Base-by-base conservation (phyloP, 371 early-diverging fungal species). In the Mucor circinelloides region DNA sequence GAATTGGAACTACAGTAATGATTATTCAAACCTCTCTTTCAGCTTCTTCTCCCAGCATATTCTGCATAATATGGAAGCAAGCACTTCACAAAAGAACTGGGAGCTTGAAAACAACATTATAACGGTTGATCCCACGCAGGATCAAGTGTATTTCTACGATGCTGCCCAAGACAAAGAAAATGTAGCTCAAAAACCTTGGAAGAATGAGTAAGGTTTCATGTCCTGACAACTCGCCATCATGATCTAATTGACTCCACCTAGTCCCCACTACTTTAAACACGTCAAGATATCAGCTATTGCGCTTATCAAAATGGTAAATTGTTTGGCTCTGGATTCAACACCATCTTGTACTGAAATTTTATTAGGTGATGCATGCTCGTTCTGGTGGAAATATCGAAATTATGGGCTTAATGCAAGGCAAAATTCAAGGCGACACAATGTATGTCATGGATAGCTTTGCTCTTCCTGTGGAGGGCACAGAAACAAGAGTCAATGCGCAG, bases 321-420 rank as follows among this genome's bases (percentile, higher is more conserved):
- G 12, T 3, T 42, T n/a, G 25, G 19, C 8, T 32, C 25, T 65
- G 6, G 19, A 31, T 36, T 15, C 36, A 36, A 13, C 15, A 10
- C 44, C 13, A 52, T 52, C 10, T 15, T 27, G 23, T 13, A 3
- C 8, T 28, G 12, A 17, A 21, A 30, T 23, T 2, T 32, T 46
- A 34, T 15, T 42, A 95, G 96, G 93, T 93, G 40, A 93, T 93
- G 87, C 99, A 99, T 76, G 97, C 99, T 25, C 89, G 95, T 44
- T 95, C 95, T 0, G 99, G 99, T 44, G 98, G 97, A 60, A 90
- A 89, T 66, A 94, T 98, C 69, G 98, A 99, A 84, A 91, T 98
- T 36, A 98, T 99, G 99, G 99, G 99, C 1, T 80, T 97, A 58
- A 94, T 99, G 96, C 96, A 95, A 77, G 99, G 99, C 38, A 97